Evolutionary conservation across 192 early-diverging fungal genomes (phyloP), one percentile per base, ranked within the genome.

Genomic region (Mortierella antarctica): DNA sequence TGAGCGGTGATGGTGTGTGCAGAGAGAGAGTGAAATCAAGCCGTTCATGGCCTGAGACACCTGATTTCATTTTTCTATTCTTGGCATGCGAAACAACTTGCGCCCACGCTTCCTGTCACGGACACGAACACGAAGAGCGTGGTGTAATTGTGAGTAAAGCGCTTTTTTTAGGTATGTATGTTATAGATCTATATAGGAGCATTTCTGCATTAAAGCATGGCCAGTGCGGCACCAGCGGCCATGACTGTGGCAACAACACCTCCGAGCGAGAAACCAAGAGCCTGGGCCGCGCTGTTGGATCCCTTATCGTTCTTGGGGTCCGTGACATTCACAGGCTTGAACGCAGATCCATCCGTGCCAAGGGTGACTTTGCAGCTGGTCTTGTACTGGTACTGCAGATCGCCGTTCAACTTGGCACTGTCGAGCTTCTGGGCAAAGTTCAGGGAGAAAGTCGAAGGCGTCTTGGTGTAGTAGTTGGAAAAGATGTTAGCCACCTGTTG

Each of bases 401-500:
- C 63, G 15, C 0, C 12, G 31, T 57, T 65, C 3, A 45, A 65
- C 12, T 9, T 31, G 7, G 7, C 40, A n/a, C 44, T 57, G 55
- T n/a, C 57, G 56, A 64, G 57, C 15, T 40, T 11, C n/a, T 71
- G 76, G 1, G 31, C 54, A 67, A 80, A 63, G 65, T 68, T 80
- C 55, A 80, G 44, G 23, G 46, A 23, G 17, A 40, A 72, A 7
- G 77, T 57, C 2, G 76, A 60, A 39, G 76, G 76, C 18, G 5
- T 67, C 65, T 72, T 71, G n/a, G 62, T 62, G 69, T 72, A 80
- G 48, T 80, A 68, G 53, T 67, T 80, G 12, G 65, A 67, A 41
- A 80, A 80, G 60, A 80, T 64, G 65, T 80, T 80, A 52, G 77
- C 77, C 9, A 80, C 65, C 60, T 72, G 60, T 40, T 80, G 60